A percentile compares a stretch with the other conserved stretches of the same genome.
Evolutionary conservation across 2,329 filamentous ascomycete genomes (phyloP).

Genomic region (Thielaviopsis ethacetica): DNA sequence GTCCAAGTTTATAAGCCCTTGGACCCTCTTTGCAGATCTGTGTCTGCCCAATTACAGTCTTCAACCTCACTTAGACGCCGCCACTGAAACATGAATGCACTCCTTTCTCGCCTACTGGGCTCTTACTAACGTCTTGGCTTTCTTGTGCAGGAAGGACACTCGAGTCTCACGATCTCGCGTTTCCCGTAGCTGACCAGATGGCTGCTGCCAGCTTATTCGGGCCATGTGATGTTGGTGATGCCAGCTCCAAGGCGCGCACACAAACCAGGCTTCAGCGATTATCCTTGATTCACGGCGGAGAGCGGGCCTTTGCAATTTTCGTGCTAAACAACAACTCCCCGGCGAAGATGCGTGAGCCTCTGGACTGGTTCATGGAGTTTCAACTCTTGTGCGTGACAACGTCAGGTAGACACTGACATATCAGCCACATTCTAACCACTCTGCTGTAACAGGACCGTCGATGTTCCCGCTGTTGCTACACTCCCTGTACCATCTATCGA

Average conservation of each 20-base stretch:
- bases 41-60: too few relatives aligned
- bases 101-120: too few relatives aligned
- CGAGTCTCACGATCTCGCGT: conserved; percentile 28
- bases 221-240: not conserved
- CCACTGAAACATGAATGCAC: too few relatives aligned
- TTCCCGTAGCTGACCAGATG: conserved; percentile 18
- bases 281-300: conserved; percentile 23
- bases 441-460: conserved; percentile 14
- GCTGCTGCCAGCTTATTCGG: conserved; percentile 1
- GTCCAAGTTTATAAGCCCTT: too few relatives aligned
- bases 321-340: conserved; percentile 21
- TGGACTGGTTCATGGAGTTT: conserved; percentile 24
- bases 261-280: conserved; percentile 25
- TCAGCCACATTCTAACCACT: too few relatives aligned
- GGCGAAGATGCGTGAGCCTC: conserved; percentile 12
- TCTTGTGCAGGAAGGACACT: conserved; percentile 24
- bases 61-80: too few relatives aligned
- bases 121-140: not conserved
- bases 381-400: conserved; percentile 25
- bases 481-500: conserved; percentile 24
- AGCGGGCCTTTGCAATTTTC: conserved; percentile 27
- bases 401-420: too few relatives aligned
- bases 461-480: conserved; percentile 25
- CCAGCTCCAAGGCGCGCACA: conserved; percentile 11
- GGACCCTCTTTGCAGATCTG: too few relatives aligned